phyloP scores from a whole-genome alignment of 805 yeast genomes.

The Yamadazyma philogaea region DNA sequence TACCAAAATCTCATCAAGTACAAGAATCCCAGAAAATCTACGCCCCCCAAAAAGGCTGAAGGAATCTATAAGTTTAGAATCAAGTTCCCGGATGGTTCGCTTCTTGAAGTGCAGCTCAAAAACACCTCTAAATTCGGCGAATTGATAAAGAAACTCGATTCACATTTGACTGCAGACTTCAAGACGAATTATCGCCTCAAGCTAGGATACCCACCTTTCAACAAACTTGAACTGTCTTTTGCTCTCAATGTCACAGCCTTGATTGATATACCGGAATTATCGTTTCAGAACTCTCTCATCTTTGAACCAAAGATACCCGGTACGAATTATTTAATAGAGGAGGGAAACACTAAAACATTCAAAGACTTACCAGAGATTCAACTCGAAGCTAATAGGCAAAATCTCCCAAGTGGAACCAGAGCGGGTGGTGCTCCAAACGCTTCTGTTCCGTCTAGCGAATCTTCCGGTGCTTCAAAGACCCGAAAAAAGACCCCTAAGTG shows the following conservation, averaged over 20 bases:
- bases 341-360: constrained; percentile 17
- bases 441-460: not conserved
- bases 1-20: constrained; percentile 33
- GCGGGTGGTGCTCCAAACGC: not conserved
- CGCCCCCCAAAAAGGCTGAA: constrained; percentile 3
- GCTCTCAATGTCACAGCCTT: constrained; percentile 24
- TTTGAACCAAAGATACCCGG: constrained; percentile 26
- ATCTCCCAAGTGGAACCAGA: constrained; percentile 19
- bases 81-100: constrained; percentile 37
- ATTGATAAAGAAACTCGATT: constrained; percentile 35
- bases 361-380: constrained; percentile 35
- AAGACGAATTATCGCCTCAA: constrained; percentile 30
- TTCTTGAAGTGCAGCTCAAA: constrained; percentile 32
- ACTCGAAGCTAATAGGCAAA: constrained; percentile 30
- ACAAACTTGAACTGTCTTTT: constrained; percentile 26
- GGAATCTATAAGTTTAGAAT: constrained; percentile 30
- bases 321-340: constrained; percentile 7
- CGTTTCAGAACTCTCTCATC: constrained; percentile 27
- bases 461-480: not conserved
- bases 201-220: constrained; percentile 39
- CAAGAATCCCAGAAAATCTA: constrained; percentile 10
- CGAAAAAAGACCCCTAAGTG: constrained; percentile 22
- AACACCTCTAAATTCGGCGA: constrained; percentile 34
- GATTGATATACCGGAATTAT: constrained; percentile 29
- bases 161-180: constrained; percentile 25